Evolutionary conservation across 1,139 yeast species (phyloP), one percentile per base, ranked within the genome.

Genomic region (Komagataea norvegica): DNA sequence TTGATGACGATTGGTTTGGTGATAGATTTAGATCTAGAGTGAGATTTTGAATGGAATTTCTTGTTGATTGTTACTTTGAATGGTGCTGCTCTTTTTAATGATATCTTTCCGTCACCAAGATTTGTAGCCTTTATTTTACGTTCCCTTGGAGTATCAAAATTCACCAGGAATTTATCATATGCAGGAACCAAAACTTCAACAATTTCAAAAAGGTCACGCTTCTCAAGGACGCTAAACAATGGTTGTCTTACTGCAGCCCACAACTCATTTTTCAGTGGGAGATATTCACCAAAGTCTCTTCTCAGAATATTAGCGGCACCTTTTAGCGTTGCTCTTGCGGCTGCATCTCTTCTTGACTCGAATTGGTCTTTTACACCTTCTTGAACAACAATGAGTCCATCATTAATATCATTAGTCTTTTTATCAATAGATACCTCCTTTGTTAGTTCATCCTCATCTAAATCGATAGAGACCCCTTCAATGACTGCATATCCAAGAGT

Each of bases 171-270:
- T 4, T 77, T 67, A 47, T 83, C 81, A 25, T 66, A 61, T n/a
- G 87, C 76, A 29, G 73, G 73, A 52, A 76, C 85, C 28, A 91
- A 60, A 6, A 89, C 70, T 36, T 77, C 76, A 41, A 85, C 68
- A 3, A 85, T 56, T 42, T 77, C 84, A 48, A 85, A 79, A 13
- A 91, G 55, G 28, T 71, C 62, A 43, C 91, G 69, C 45, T 81
- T 75, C 33, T 78, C 80, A 32, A 73, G 63, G 2, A 85, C 61
- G 15, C 83, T 72, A 14, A 82, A 46, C 22, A 75, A 57, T 1
- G 86, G 77, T 8, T 76, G 67, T 48, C 79, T 84, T 11, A 87
- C 56, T n/a, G 79, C 68, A 34, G 70, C 68, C 96, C 96, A 88
- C 6, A 91, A 52, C 8, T 72, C 70, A 6, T 57, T 53, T 40